phyloP scores from a whole-genome alignment of 2,329 filamentous ascomycete genomes.

The Ciborinia camelliae region DNA sequence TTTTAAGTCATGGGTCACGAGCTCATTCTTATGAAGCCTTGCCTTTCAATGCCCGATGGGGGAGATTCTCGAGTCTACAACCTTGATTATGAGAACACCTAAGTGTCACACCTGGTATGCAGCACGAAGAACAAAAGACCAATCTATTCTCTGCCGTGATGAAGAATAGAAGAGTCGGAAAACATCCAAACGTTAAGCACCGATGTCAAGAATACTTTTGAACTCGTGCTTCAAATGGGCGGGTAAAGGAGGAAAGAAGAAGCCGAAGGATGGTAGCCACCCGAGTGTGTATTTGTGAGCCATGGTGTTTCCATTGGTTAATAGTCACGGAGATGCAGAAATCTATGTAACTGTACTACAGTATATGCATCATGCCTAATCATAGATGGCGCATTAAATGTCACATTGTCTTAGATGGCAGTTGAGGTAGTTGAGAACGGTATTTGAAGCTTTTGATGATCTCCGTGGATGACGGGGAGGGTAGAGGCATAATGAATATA shows the following conservation, averaged over 20 bases:
- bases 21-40: neutral
- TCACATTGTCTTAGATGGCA: neutral
- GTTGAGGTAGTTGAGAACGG: neutral
- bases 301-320: neutral
- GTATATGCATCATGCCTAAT: neutral
- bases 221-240: neutral
- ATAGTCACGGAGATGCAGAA: neutral
- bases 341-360: neutral
- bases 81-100: neutral
- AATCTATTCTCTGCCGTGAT: neutral
- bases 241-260: neutral
- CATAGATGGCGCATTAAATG: neutral
- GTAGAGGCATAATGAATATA: neutral
- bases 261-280: constrained; percentile 4
- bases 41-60: neutral
- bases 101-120: neutral
- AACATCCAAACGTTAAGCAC: neutral
- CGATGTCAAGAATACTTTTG: neutral
- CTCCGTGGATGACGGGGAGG: neutral
- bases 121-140: neutral
- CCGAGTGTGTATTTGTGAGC: neutral
- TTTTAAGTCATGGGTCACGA: constrained; percentile 4
- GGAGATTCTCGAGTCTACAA: neutral
- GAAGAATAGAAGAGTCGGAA: neutral
- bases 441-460: constrained; percentile 7